These are phyloP conservation scores for Globomyces pollinis-pini DNA, from an alignment of 192 early-diverging fungal genomes.

Conservation along the genomic window DNA sequence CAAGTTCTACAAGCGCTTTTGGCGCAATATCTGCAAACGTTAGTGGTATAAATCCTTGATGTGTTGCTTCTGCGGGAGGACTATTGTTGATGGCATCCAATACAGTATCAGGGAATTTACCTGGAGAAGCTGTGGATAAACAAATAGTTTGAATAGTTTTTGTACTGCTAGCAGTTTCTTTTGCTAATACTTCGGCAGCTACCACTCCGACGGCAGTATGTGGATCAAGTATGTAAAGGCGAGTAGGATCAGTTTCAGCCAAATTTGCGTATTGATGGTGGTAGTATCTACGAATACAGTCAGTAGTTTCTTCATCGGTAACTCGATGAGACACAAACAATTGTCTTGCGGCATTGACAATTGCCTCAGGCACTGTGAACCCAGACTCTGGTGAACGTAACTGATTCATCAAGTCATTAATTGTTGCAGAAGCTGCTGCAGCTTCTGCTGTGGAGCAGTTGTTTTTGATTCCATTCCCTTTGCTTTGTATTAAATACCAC, in stretches of 20 bases:
- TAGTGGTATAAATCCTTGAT: constrained; percentile 10
- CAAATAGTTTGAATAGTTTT: constrained; percentile 34
- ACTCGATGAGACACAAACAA: constrained; percentile 71
- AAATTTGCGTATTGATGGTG: constrained; percentile 31
- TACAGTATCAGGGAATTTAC: constrained; percentile 93
- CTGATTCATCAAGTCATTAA: constrained; percentile 65
- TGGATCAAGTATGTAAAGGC: constrained; percentile 92
- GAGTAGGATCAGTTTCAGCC: constrained; percentile 62
- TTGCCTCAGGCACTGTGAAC: constrained; percentile 57
- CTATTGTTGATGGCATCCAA: constrained; percentile 60
- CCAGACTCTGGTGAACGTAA: constrained; percentile 62
- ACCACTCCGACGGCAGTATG: constrained; percentile 93
- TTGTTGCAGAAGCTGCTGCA: constrained; percentile 11
- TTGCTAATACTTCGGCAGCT: constrained; percentile 56
- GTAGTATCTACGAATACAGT: constrained; percentile 67
- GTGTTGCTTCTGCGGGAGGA: neutral
- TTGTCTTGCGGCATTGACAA: constrained; percentile 57
- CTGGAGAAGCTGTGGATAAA: constrained; percentile 89
- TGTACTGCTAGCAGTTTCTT: constrained; percentile 6
- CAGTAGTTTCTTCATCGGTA: constrained; percentile 63
- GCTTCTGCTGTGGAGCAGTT: too few relatives aligned
- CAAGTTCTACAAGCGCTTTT: constrained; percentile 28
- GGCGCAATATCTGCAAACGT: constrained; percentile 47
- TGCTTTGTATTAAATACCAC: constrained; percentile 62
- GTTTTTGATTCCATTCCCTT: constrained; percentile 10